Conservation (phyloP, 176 grass and related monocot genomes). For the Raddia distichophylla region DNA sequence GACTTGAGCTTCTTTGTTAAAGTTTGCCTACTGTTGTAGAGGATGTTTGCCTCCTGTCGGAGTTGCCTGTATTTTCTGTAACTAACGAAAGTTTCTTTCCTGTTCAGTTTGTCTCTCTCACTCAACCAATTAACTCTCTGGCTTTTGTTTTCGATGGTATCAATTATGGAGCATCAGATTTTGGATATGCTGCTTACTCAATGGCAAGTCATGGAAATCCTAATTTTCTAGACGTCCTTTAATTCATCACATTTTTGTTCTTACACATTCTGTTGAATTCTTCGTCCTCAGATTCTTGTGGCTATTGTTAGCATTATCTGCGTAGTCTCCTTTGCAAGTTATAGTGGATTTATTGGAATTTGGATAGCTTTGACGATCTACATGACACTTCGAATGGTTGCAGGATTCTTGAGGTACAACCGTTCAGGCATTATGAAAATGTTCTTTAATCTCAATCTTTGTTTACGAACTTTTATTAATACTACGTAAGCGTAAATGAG, state of each 20-base stretch:
- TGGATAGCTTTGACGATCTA: constrained; percentile 84
- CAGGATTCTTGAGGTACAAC: constrained; percentile 81
- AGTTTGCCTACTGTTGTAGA: not conserved
- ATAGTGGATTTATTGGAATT: constrained; percentile 74
- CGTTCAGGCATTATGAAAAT: not conserved
- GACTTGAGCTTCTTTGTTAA: not conserved
- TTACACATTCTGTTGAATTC: not conserved
- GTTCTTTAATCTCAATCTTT: not conserved
- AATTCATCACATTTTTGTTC: not conserved
- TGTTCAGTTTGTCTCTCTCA: constrained; percentile 73
- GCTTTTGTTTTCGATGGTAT: constrained; percentile 96
- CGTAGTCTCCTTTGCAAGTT: constrained; percentile 54
- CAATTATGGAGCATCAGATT: constrained; percentile 91
- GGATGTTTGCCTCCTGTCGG: not conserved
- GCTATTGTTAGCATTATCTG: constrained; percentile 71
- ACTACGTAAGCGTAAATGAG: not conserved
- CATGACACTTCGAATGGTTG: constrained; percentile 77
- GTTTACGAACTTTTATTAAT: not conserved
- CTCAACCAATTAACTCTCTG: constrained; percentile 84
- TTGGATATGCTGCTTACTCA: constrained; percentile 84
- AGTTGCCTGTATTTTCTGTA: constrained; percentile 10
- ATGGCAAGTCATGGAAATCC: constrained; percentile 52
- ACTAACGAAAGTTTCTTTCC: not conserved
- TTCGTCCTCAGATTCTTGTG: constrained; percentile 59
- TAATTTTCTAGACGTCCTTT: not conserved